Percentiles rank a stretch among this genome's conserved stretches.
Conservation (phyloP, 2,329 filamentous ascomycete species). For the Scedosporium aurantiacum region DNA sequence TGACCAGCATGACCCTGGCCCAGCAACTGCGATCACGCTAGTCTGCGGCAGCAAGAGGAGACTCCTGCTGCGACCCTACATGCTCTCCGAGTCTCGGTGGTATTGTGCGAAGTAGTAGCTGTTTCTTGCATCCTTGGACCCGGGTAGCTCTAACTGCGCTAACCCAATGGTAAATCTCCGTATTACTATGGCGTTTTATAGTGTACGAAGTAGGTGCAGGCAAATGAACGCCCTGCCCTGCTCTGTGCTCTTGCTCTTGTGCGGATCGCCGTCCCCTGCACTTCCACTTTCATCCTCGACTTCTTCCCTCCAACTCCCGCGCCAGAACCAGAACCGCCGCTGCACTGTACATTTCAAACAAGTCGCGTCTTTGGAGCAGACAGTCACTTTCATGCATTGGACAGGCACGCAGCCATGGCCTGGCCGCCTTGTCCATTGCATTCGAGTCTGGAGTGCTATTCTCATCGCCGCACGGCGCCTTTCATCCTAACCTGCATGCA, state of each 20-base stretch:
- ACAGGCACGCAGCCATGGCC: background rate
- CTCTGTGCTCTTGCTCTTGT: background rate
- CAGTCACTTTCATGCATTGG: slow-evolving; percentile 5
- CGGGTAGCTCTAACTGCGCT: background rate
- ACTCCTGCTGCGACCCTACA: slow-evolving; percentile 1
- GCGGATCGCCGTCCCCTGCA: background rate
- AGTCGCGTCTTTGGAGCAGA: background rate
- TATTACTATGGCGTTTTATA: background rate
- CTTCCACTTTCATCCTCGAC: background rate
- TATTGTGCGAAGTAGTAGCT: background rate
- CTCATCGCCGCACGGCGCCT: background rate
- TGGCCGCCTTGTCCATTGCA: background rate
- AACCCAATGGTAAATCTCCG: background rate
- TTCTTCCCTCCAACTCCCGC: background rate
- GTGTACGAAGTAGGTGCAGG: background rate
- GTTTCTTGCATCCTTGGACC: background rate
- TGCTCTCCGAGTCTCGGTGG: background rate
- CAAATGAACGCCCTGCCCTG: background rate
- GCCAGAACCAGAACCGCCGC: background rate
- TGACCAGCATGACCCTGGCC: background rate
- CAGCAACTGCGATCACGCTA: background rate
- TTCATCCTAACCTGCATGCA: slow-evolving; percentile 4
- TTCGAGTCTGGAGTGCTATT: background rate
- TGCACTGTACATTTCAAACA: slow-evolving; percentile 6
- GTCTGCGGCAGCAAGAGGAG: slow-evolving; percentile 2